A percentile compares a stretch with the other conserved stretches of the same genome.
phyloP scores from a whole-genome alignment of 176 grass and related monocot genomes.

The Pharus latifolius region DNA sequence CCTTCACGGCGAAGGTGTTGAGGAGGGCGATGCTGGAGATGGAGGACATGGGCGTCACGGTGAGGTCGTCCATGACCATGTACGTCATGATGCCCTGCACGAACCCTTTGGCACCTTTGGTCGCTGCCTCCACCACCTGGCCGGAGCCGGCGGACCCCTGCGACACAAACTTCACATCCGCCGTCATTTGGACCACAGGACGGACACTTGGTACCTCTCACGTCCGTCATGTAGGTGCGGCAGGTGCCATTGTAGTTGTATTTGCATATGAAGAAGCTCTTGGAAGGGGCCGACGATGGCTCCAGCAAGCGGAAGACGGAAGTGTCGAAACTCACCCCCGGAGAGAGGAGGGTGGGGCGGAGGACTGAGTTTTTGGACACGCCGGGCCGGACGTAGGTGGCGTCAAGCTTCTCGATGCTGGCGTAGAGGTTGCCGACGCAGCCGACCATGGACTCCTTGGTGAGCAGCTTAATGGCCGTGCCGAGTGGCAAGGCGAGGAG shows the following conservation, averaged over 20 bases:
- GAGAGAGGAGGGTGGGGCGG: neutral
- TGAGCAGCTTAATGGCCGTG: slow-evolving; percentile 11
- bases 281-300: neutral
- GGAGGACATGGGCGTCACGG: neutral
- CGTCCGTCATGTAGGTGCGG: neutral
- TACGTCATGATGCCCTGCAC: slow-evolving; percentile 6
- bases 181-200: neutral
- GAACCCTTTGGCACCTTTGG: neutral
- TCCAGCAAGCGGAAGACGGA: neutral
- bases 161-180: neutral
- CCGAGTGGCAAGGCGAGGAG: slow-evolving; percentile 27
- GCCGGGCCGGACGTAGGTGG: neutral
- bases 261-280: neutral
- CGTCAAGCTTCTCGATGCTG: slow-evolving; percentile 20
- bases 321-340: neutral
- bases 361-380: slow-evolving; percentile 4
- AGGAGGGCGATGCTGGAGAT: slow-evolving; percentile 34
- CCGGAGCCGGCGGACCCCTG: neutral
- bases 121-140: neutral
- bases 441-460: neutral
- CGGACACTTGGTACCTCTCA: neutral
- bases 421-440: slow-evolving; percentile 1
- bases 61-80: slow-evolving; percentile 24
- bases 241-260: neutral
- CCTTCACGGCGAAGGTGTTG: neutral